phyloP scores from a whole-genome alignment of 2,329 filamentous ascomycete genomes.

The Pseudogymnoascus sp. region DNA sequence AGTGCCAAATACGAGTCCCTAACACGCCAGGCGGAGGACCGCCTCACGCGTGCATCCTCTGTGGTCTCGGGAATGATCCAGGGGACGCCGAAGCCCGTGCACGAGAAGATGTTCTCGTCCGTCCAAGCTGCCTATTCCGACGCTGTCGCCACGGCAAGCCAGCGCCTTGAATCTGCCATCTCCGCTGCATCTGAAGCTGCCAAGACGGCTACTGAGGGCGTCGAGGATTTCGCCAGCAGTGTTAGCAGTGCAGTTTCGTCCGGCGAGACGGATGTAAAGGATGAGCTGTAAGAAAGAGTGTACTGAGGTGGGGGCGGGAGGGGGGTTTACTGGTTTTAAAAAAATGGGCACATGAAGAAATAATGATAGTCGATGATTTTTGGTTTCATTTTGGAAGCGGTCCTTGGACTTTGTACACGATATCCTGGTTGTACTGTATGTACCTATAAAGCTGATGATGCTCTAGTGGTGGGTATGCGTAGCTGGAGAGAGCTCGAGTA shows the following conservation, averaged over 20 bases:
- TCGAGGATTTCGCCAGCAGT: constrained; percentile 39
- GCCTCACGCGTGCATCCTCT: constrained; percentile 60
- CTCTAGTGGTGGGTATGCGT: neutral
- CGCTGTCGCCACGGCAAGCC: constrained; percentile 53
- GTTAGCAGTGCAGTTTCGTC: constrained; percentile 33
- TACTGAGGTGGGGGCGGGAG: neutral
- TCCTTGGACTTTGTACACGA: constrained; percentile 10
- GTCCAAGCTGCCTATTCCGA: constrained; percentile 60
- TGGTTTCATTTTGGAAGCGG: constrained; percentile 10
- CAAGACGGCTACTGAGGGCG: constrained; percentile 39
- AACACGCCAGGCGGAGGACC: constrained; percentile 54
- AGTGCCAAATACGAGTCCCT: constrained; percentile 56
- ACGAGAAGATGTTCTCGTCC: constrained; percentile 60
- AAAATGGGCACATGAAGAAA: constrained; percentile 7
- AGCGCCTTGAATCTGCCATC: constrained; percentile 46
- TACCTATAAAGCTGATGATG: neutral
- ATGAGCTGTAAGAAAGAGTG: neutral
- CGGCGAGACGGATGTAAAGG: constrained; percentile 39
- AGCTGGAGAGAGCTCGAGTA: constrained; percentile 3
- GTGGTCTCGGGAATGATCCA: constrained; percentile 58
- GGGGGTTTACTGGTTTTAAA: constrained; percentile 2
- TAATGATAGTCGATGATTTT: constrained; percentile 8
- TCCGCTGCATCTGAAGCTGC: constrained; percentile 46
- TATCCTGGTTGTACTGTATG: constrained; percentile 9
- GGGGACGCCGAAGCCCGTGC: constrained; percentile 59